Evolutionary conservation across 2,329 filamentous ascomycete species (phyloP).

Genomic region (Eurotiales sp.): DNA sequence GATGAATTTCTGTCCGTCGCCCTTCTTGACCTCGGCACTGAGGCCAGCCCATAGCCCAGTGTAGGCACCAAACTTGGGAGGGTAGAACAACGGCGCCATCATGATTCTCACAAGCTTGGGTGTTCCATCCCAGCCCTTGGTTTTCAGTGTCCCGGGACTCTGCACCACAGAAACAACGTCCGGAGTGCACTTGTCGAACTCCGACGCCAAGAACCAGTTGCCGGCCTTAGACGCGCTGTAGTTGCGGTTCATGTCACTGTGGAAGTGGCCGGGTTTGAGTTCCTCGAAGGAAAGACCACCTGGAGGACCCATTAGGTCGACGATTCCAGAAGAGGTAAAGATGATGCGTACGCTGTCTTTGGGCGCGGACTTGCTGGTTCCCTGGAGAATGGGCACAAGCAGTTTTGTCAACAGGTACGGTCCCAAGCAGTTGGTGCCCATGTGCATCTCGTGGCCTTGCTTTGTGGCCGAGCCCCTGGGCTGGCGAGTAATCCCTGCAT

Average conservation of each 20-base stretch:
- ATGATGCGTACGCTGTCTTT: constrained; percentile 28
- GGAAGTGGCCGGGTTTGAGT: constrained; percentile 13
- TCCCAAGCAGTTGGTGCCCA: constrained; percentile 36
- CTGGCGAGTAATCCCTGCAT: constrained; percentile 36
- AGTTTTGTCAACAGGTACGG: constrained; percentile 35
- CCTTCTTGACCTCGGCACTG: constrained; percentile 39
- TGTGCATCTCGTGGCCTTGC: constrained; percentile 35
- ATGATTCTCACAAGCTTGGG: neutral
- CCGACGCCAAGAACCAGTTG: constrained; percentile 31
- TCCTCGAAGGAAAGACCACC: constrained; percentile 20
- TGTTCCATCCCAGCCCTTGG: neutral
- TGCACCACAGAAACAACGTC: constrained; percentile 10
- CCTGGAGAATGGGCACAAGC: constrained; percentile 29
- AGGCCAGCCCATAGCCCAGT: constrained; percentile 48
- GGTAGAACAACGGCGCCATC: constrained; percentile 25
- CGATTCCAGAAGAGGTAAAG: constrained; percentile 31
- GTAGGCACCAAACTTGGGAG: constrained; percentile 42
- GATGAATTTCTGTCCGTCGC: constrained; percentile 12
- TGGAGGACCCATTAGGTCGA: constrained; percentile 18
- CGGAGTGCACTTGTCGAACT: constrained; percentile 22
- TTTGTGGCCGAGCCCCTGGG: constrained; percentile 21
- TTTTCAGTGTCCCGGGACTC: constrained; percentile 2
- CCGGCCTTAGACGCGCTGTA: constrained; percentile 31
- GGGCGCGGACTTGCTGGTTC: constrained; percentile 23
- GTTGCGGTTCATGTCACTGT: constrained; percentile 24